Evolutionary conservation across 306 rosid genomes (phyloP).

Genomic region (Begonia loranthoides): DNA sequence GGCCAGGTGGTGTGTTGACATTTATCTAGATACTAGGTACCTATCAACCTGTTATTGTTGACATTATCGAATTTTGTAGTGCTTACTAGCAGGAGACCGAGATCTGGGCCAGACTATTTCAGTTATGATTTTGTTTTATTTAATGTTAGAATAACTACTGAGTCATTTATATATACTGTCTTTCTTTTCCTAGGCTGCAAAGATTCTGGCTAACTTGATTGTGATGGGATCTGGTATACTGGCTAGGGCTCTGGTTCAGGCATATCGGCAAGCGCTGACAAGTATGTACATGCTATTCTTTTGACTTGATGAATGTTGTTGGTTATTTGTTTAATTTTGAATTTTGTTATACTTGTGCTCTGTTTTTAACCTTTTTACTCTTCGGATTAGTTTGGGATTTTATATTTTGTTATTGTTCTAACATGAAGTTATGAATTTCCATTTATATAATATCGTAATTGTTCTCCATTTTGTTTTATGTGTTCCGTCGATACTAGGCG

Average conservation of each 20-base stretch:
- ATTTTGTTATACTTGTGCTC: background rate
- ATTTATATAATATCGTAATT: background rate
- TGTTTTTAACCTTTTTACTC: background rate
- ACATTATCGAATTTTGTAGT: too few relatives aligned
- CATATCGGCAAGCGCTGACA: constrained; percentile 74
- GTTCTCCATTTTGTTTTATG: background rate
- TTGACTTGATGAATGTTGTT: background rate
- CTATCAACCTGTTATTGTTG: too few relatives aligned
- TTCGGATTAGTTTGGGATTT: background rate
- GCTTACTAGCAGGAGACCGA: too few relatives aligned
- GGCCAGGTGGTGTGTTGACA: too few relatives aligned
- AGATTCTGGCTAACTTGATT: constrained; percentile 65
- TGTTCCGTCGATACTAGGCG: too few relatives aligned
- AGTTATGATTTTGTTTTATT: background rate
- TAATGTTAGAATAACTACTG: background rate
- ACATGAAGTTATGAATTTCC: too few relatives aligned
- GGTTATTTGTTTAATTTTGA: background rate
- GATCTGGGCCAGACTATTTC: too few relatives aligned
- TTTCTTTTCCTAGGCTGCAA: constrained; percentile 54
- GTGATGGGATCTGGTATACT: constrained; percentile 71
- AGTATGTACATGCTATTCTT: constrained; percentile 30
- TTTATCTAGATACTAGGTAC: too few relatives aligned
- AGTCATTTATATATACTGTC: background rate
- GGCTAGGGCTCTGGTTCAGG: constrained; percentile 69
- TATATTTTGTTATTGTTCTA: background rate